Evolutionary conservation across 164 flowering plant genomes (phyloP).

Genomic region (Tetrastigma voinierianum): DNA sequence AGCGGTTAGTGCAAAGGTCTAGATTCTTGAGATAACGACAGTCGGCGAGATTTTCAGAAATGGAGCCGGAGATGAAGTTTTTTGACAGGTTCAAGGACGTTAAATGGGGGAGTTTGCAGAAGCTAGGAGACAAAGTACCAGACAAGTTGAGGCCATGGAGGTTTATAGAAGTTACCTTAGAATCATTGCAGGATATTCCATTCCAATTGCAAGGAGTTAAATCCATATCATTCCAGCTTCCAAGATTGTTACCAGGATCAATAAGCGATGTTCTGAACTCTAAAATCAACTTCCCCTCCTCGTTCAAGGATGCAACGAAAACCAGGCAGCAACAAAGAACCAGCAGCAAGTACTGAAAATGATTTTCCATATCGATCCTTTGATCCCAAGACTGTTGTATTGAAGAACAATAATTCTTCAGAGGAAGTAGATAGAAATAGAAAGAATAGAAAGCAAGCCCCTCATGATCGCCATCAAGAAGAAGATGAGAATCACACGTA

Average conservation of each 20-base stretch:
- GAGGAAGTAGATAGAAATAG: too few relatives aligned
- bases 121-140: slow-evolving; percentile 43
- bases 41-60: slow-evolving; percentile 35
- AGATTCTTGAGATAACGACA: slow-evolving; percentile 38
- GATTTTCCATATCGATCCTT: too few relatives aligned
- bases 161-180: slow-evolving; percentile 36
- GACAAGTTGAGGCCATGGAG: slow-evolving; percentile 40
- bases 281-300: slow-evolving; percentile 44
- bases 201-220: slow-evolving; percentile 50
- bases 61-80: slow-evolving; percentile 49
- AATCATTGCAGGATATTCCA: slow-evolving; percentile 38
- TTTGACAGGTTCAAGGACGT: slow-evolving; percentile 37
- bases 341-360: neutral
- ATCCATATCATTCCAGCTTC: slow-evolving; percentile 43
- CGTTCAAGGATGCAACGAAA: slow-evolving; percentile 31
- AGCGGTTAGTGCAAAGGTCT: slow-evolving; percentile 54
- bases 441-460: too few relatives aligned
- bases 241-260: slow-evolving; percentile 35
- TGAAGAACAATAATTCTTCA: too few relatives aligned
- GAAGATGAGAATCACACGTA: too few relatives aligned
- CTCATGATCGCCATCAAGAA: too few relatives aligned
- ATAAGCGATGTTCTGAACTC: slow-evolving; percentile 35
- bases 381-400: too few relatives aligned
- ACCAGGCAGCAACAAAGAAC: slow-evolving; percentile 11
- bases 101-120: slow-evolving; percentile 37